Conservation (phyloP, 257 asterid genomes). For the Nicotiana undulata region DNA sequence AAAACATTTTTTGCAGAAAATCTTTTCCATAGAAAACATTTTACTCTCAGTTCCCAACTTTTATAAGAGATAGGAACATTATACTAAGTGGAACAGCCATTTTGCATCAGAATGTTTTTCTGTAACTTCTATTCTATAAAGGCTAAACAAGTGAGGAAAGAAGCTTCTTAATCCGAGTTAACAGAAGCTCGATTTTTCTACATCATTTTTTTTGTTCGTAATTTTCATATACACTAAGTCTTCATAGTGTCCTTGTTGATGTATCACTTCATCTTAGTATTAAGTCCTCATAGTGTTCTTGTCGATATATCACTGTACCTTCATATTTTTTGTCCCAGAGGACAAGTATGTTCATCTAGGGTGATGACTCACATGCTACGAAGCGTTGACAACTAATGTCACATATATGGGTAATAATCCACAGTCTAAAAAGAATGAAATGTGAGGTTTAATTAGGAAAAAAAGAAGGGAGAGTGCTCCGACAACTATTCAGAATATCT, state of each 20-base stretch:
- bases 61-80: neutral
- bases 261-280: neutral
- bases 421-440: neutral
- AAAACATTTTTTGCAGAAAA: neutral
- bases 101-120: neutral
- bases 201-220: neutral
- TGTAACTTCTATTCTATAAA: neutral
- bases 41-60: neutral
- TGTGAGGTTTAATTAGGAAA: neutral
- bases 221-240: neutral
- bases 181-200: neutral
- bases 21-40: neutral
- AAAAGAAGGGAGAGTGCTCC: neutral
- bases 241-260: neutral
- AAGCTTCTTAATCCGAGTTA: neutral
- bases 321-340: neutral
- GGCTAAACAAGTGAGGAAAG: neutral
- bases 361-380: neutral
- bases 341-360: neutral
- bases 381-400: neutral
- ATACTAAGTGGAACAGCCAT: neutral
- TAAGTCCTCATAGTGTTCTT: neutral
- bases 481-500: neutral
- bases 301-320: neutral
- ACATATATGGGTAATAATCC: neutral